phyloP scores from a whole-genome alignment of 345 rosid species.

The Garcia nutans region DNA sequence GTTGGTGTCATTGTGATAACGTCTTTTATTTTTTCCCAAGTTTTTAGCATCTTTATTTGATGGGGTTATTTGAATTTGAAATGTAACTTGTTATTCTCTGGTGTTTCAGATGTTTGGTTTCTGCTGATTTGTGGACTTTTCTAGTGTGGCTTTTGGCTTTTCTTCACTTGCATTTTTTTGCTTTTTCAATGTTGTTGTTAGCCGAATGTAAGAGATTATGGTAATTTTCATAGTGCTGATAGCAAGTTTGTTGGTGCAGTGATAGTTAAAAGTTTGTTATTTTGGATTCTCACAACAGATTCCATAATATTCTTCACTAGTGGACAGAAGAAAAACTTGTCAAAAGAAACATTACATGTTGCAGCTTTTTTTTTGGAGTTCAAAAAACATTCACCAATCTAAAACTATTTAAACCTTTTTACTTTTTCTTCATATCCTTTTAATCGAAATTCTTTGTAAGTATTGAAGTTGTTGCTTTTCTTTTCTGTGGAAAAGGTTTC shows the following conservation, averaged over 20 bases:
- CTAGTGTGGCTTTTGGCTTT: not conserved
- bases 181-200: not conserved
- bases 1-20: slow-evolving; percentile 60
- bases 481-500: slow-evolving; percentile 41
- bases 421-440: slow-evolving; percentile 10
- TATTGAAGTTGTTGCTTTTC: slow-evolving; percentile 33
- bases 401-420: not conserved
- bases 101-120: slow-evolving; percentile 17
- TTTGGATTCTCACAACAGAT: not conserved
- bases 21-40: not conserved
- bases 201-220: slow-evolving; percentile 5
- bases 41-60: not conserved
- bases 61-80: not conserved
- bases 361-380: not conserved
- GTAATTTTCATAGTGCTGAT: not conserved
- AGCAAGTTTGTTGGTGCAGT: not conserved
- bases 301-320: not conserved
- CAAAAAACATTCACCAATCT: slow-evolving; percentile 9
- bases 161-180: not conserved
- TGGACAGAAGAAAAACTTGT: not conserved
- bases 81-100: not conserved
- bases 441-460: slow-evolving; percentile 17
- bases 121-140: slow-evolving; percentile 13
- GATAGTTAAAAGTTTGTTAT: not conserved
- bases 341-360: too few relatives aligned